phyloP scores from a whole-genome alignment of 1,139 yeast genomes.

The Blastobotrys arbuscula region DNA sequence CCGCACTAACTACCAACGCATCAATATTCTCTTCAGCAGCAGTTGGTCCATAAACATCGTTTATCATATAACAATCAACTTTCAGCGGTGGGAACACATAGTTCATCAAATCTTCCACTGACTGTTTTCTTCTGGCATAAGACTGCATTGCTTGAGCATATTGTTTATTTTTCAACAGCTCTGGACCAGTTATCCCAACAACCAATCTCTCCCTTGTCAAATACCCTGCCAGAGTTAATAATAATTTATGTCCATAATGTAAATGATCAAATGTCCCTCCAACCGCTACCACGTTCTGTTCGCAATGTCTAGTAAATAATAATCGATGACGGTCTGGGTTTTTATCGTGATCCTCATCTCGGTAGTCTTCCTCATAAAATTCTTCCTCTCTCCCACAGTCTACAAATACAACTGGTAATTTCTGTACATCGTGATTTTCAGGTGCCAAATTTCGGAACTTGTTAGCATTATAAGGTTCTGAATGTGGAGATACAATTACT shows the following conservation, averaged over 20 bases:
- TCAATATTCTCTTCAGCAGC: slow-evolving; percentile 71
- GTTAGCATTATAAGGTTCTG: slow-evolving; percentile 23
- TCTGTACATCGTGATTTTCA: slow-evolving; percentile 21
- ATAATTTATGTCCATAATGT: slow-evolving; percentile 91
- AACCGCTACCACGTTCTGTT: slow-evolving; percentile 37
- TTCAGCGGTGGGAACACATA: slow-evolving; percentile 42
- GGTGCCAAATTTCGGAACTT: slow-evolving; percentile 25
- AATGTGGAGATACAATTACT: slow-evolving; percentile 30
- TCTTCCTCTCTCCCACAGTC: slow-evolving; percentile 12
- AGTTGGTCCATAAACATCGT: slow-evolving; percentile 93
- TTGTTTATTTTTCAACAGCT: slow-evolving; percentile 67
- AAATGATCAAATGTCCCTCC: slow-evolving; percentile 98
- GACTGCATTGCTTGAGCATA: slow-evolving; percentile 60
- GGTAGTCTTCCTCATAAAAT: neutral
- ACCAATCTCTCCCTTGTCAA: slow-evolving; percentile 52
- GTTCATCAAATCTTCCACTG: slow-evolving; percentile 46
- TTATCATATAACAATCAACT: slow-evolving; percentile 52
- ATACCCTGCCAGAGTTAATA: slow-evolving; percentile 68
- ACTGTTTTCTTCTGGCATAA: slow-evolving; percentile 45
- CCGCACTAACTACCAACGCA: slow-evolving; percentile 74
- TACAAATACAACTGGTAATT: slow-evolving; percentile 29
- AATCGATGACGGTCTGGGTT: slow-evolving; percentile 8
- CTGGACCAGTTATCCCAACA: slow-evolving; percentile 82
- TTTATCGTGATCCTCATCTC: neutral
- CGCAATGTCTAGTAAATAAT: slow-evolving; percentile 8